A percentile compares a stretch with the other conserved stretches of the same genome.
These are phyloP conservation scores for Pichia sp. DNA, from an alignment of 1,139 yeast genomes.

Conservation along the genomic window DNA sequence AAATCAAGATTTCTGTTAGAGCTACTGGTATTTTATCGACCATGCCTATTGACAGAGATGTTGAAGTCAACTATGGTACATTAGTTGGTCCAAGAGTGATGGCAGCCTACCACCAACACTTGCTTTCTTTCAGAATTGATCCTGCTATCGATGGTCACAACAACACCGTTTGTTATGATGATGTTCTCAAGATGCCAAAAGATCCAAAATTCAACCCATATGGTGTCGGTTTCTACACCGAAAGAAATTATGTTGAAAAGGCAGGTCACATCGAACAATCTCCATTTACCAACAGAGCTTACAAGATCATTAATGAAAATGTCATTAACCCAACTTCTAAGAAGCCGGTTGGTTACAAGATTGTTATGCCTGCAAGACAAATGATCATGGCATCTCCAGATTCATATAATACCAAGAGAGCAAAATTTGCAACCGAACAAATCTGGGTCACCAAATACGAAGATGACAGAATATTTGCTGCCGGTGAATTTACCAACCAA, in stretches of 20 bases:
- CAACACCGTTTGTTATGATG: slow-evolving; percentile 71
- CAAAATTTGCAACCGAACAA: slow-evolving; percentile 65
- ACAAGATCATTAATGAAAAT: slow-evolving; percentile 74
- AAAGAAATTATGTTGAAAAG: slow-evolving; percentile 58
- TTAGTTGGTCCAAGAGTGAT: slow-evolving; percentile 77
- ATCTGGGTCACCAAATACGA: slow-evolving; percentile 69
- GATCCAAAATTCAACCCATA: slow-evolving; percentile 53
- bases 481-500: slow-evolving; percentile 77
- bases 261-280: slow-evolving; percentile 70
- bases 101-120: slow-evolving; percentile 88
- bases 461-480: slow-evolving; percentile 63
- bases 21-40: slow-evolving; percentile 84
- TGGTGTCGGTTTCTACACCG: slow-evolving; percentile 67
- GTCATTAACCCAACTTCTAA: slow-evolving; percentile 68
- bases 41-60: slow-evolving; percentile 75
- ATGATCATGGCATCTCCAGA: slow-evolving; percentile 61
- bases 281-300: slow-evolving; percentile 67
- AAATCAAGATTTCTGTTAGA: slow-evolving; percentile 73
- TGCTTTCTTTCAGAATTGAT: slow-evolving; percentile 76
- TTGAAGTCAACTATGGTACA: slow-evolving; percentile 67
- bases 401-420: slow-evolving; percentile 58
- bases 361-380: slow-evolving; percentile 70
- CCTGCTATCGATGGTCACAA: slow-evolving; percentile 83
- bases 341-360: slow-evolving; percentile 77
- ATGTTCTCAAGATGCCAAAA: slow-evolving; percentile 56